Base-by-base conservation (phyloP, 164 flowering plant species). In the Cinnamomum micranthum region DNA sequence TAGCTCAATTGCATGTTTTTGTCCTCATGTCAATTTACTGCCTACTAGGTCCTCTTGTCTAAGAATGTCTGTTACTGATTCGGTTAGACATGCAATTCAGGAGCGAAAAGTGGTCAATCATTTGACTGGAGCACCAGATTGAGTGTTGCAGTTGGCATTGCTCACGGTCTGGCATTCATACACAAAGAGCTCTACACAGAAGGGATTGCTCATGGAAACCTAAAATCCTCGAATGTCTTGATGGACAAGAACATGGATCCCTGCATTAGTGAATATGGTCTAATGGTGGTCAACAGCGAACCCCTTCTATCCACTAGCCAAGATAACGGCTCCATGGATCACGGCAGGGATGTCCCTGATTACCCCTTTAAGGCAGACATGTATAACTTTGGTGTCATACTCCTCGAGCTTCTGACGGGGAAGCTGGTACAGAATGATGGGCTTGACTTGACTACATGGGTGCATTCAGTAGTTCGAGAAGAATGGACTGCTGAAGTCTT, bases 401-500 rank as follows among this genome's bases (percentile, higher is more conserved):
- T 91, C 14, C 86, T 90, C 4, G 93, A 90, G 82, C 82, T 91
- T 14, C 78, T 90, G 19, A 90, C 94, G 4, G 92, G 97, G 27
- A 89, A 85, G 77, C 64, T 84, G 41, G 89, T 85, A 4, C 81
- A 85, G 64, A 82, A 77, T 66, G 84, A 84, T 55, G 93, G 92
- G 67, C 68, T 77, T 0, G 84, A 89, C 51, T 73, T 89, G 75
- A 91, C 86, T 31, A 78, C 51, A 33, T 89, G 93, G 95, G 89
- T 91, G 72, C 76, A 83, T 24, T 82, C 90, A 2, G 91, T 87
- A 47, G 85, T 88, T 28, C 75, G 83, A 68, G 95, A 89, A 73
- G 92, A 91, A 78, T 91, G 95, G 95, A 89, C 92, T 0, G 88
- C 75, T 10, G 92, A 91, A 69, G 92, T 91, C 7, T 89, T 91